A percentile compares a stretch with the other conserved stretches of the same genome.
Evolutionary conservation across 208 protist genomes (phyloP).

Genomic region (Spongospora subterranea): DNA sequence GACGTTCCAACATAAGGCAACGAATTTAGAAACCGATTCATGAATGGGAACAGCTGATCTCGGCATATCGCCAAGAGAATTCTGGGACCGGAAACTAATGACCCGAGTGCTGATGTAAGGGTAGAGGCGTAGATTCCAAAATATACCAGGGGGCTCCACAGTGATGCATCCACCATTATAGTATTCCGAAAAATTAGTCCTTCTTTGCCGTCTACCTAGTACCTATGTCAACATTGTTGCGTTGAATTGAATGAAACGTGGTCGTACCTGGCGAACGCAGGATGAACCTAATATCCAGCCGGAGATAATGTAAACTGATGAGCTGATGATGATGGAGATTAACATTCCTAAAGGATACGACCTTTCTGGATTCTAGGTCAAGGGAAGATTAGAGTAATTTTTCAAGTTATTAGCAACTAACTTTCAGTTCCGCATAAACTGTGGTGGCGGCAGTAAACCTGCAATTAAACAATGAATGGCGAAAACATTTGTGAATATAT

Average conservation of each 20-base stretch:
- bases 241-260: background rate
- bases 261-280: background rate
- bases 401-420: background rate
- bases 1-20: background rate
- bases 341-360: background rate
- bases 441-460: conserved; percentile 37
- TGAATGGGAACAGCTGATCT: conserved; percentile 3
- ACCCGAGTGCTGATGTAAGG: background rate
- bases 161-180: background rate
- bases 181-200: background rate
- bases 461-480: background rate
- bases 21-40: background rate
- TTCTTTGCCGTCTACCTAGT: background rate
- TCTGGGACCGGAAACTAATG: background rate
- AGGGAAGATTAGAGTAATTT: background rate
- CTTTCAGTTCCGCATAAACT: background rate
- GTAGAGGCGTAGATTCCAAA: conserved; percentile 32
- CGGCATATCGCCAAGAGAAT: background rate
- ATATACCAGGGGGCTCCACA: conserved; percentile 38
- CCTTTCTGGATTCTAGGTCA: conserved; percentile 6
- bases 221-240: background rate
- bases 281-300: conserved; percentile 14
- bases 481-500: background rate
- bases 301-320: background rate
- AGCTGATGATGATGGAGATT: conserved; percentile 14